Evolutionary conservation across 2,329 filamentous ascomycete species (phyloP), one percentile per base, ranked within the genome.

Genomic region (Exophiala mesophila): DNA sequence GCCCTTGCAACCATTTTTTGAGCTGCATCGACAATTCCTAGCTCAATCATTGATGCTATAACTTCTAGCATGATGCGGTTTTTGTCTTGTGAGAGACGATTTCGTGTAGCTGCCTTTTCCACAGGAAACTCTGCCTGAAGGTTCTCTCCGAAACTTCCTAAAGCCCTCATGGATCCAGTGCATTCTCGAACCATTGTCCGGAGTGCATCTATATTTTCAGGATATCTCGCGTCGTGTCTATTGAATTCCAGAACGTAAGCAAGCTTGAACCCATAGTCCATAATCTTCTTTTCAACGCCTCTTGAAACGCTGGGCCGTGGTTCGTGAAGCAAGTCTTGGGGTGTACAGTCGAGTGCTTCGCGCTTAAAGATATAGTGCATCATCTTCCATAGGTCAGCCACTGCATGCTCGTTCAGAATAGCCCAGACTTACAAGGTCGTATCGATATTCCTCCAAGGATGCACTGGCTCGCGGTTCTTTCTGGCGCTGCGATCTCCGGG

Each of bases 361-460:
- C 24, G 24, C n/a, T 28, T 28, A n/a, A 28, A n/a, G 24, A 28
- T 28, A n/a, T n/a, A 28, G 24, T 28, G 24, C 24, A 28, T 28
- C 24, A 28, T 28, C 24, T 28, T n/a, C 24, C 24, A 28, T 8
- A 8, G 8, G 8, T 28, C 24, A 28, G 24, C 24, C 24, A n/a
- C 24, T 28, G 24, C 8, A 28, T n/a, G n/a, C 8, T 8, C n/a
- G 24, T 8, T 28, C 24, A n/a, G 24, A n/a, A n/a, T 28, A 28
- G 24, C n/a, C 24, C 8, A 28, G n/a, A 28, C 24, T 28, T n/a
- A 28, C 24, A 28, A 28, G 24, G n/a, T 28, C n/a, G 24, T 28
- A 28, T 28, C 24, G 24, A n/a, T n/a, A 28, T 8, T 28, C n/a
- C 24, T 28, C 24, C 8, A 28, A 28, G 24, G 24, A 28, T n/a